Percentiles rank a stretch among this genome's conserved stretches.
Conservation (phyloP, 108 stramenopile genomes). For the Asterionellopsis glacialis region DNA sequence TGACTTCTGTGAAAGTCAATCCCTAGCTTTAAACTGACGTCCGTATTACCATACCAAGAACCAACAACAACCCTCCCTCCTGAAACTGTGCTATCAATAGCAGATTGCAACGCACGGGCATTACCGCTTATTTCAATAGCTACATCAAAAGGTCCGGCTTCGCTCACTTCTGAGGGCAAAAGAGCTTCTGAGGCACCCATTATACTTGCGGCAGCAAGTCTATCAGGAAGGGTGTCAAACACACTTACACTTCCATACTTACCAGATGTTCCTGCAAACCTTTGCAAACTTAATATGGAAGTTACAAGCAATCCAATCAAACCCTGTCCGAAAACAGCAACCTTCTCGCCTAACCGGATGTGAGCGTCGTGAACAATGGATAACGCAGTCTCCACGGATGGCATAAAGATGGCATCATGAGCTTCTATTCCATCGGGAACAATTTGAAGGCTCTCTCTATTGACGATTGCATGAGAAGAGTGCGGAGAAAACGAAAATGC, state of each 20-base stretch:
- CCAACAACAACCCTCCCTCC: constrained; percentile 83
- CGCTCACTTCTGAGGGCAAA: constrained; percentile 36
- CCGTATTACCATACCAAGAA: constrained; percentile 83
- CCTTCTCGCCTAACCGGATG: constrained; percentile 78
- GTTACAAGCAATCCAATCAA: constrained; percentile 89
- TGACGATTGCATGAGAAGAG: constrained; percentile 65
- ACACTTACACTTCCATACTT: constrained; percentile 48
- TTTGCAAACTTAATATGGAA: constrained; percentile 39
- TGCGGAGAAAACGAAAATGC: constrained; percentile 89
- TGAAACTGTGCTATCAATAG: constrained; percentile 72
- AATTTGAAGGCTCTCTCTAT: constrained; percentile 64
- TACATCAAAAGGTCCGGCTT: constrained; percentile 76
- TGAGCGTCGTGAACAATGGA: constrained; percentile 89
- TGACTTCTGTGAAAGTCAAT: constrained; percentile 92
- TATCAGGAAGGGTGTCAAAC: constrained; percentile 74
- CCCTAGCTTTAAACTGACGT: constrained; percentile 76
- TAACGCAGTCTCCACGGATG: constrained; percentile 91
- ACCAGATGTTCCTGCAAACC: constrained; percentile 4
- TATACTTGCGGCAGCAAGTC: constrained; percentile 54
- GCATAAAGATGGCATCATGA: constrained; percentile 91
- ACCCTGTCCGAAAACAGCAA: constrained; percentile 89
- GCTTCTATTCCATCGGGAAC: constrained; percentile 80
- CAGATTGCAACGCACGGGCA: constrained; percentile 72
- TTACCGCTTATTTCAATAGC: constrained; percentile 91
- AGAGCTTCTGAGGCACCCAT: constrained; percentile 82